phyloP scores from a whole-genome alignment of 345 rosid species.

The Eucalyptus marginata region DNA sequence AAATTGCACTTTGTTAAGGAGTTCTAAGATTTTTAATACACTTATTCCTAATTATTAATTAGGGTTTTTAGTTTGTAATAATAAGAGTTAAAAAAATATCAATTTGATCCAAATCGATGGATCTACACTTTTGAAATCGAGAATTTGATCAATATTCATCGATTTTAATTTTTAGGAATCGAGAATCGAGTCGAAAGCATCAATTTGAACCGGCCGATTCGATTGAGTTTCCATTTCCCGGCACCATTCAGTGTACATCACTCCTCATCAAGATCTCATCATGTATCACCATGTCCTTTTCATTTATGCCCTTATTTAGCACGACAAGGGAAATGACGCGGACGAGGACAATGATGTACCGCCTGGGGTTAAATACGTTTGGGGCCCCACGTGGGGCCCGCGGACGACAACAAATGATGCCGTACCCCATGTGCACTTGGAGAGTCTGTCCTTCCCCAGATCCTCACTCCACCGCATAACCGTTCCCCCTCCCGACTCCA shows the following conservation, averaged over 20 bases:
- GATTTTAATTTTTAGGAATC: no score
- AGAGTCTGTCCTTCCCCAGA: not conserved
- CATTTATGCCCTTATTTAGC: not conserved
- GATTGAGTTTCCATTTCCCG: no score
- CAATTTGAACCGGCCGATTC: no score
- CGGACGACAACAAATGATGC: not conserved
- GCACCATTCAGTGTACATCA: not conserved
- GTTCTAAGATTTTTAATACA: no score
- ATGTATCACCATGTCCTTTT: not conserved
- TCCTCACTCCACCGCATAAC: not conserved
- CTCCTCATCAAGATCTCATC: no score
- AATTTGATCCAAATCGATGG: fast-evolving
- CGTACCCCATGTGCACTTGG: not conserved
- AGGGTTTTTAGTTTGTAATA: not conserved
- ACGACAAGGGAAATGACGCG: not conserved
- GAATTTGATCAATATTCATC: no score
- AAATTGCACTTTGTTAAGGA: no score
- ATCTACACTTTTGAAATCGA: fast-evolving
- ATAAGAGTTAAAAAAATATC: no score
- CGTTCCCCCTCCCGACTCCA: not conserved
- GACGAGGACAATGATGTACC: not conserved
- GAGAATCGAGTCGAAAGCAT: not conserved
- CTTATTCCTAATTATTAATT: no score
- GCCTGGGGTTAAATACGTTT: no score
- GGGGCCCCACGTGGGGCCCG: not conserved